phyloP scores from a whole-genome alignment of 2,329 filamentous ascomycete species.

The Trichoderma sp. region DNA sequence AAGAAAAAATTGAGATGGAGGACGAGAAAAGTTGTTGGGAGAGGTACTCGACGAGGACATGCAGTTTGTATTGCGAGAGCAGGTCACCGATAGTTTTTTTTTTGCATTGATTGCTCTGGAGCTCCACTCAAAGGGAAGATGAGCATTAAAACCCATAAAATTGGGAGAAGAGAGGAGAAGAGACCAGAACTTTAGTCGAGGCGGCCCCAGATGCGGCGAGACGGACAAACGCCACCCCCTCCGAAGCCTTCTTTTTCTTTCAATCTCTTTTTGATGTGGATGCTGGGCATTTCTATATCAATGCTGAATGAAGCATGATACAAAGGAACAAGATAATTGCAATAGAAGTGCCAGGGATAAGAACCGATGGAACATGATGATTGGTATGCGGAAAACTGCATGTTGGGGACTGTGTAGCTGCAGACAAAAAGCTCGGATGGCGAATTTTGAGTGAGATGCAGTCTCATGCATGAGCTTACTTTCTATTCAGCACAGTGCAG shows the following conservation, averaged over 20 bases:
- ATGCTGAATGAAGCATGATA: not conserved
- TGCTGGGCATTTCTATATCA: not conserved
- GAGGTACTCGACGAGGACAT: not conserved
- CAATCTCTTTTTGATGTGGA: not conserved
- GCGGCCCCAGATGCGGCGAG: not conserved
- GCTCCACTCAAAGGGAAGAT: not conserved
- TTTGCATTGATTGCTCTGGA: not conserved
- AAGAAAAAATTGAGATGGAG: not conserved
- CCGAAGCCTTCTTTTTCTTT: not conserved
- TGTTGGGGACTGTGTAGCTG: not conserved
- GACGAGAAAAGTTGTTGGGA: not conserved
- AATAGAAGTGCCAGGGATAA: not conserved
- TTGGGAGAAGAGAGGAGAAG: not conserved
- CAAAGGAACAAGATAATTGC: not conserved
- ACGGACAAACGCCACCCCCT: not conserved
- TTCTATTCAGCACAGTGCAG: not conserved
- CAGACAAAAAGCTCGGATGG: not conserved
- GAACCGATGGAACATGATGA: not conserved
- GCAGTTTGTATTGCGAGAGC: not conserved
- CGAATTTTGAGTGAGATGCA: not conserved
- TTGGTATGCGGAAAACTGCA: not conserved
- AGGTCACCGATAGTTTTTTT: constrained; percentile 17
- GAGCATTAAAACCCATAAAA: not conserved
- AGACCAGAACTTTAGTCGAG: not conserved
- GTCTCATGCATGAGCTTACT: not conserved